Base-by-base conservation (phyloP, 2,329 filamentous ascomycete species). In the Parascedosporium putredinis region DNA sequence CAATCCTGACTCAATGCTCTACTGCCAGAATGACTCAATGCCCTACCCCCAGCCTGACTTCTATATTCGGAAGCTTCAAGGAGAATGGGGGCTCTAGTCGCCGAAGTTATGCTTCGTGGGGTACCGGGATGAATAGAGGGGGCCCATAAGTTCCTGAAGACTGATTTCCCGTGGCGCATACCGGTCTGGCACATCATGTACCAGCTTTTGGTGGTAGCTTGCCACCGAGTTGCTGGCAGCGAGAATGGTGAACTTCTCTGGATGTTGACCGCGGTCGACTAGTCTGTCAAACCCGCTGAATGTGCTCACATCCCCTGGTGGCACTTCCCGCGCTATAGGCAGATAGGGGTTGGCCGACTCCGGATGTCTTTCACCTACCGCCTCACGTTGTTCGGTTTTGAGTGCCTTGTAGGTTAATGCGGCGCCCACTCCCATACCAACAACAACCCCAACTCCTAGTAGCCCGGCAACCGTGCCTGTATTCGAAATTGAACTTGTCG, bases 401-500 rank as follows among this genome's bases (percentile, higher is more conserved):
- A 53, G 43, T 31, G 51, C 44, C 9, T 33, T 46, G 33, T 52
- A 54, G 20, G 54, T 49, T 14, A 54, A 33, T 9, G 52, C 54
- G 16, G 52, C 54, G 7, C 54, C 54, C 2, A 50, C 40, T 4
- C 36, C 47, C 47, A 50, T 50, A 22, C 47, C 47, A 12, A 45
- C 47, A 12, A 51, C 52, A n/a, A 52, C 52, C 20, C 38, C 38
- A 27, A 50, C 51, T 7, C 52, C 52, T 2, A 55, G 20, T 14
- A 55, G 38, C 5, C 53, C 54, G n/a, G 53, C 44, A 9, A 54
- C 42, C 22, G 50, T 46, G 18, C 29, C 24, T 2, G 22, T 33
- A 22, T 22, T 47, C n/a, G 22, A 23, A 23, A 18, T n/a, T 12
- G 20, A 5, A 1, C 33, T 8, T 12, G 46, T 20, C 5, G 46